Conservation (phyloP, 1,284 basidiomycete genomes). For the Rhodotorula glutinis region DNA sequence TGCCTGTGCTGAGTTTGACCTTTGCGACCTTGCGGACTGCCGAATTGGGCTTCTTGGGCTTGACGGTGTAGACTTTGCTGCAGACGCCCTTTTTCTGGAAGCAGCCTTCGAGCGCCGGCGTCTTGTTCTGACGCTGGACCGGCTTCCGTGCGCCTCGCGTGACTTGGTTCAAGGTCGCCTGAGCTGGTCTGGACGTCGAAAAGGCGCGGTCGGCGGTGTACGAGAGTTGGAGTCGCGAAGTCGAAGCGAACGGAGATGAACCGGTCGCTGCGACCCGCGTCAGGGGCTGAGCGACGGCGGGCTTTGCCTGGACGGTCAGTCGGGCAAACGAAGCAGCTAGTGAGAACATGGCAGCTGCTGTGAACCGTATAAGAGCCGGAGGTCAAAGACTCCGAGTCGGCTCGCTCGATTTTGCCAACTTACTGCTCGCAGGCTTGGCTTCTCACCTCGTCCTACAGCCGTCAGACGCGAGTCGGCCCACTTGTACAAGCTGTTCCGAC, state of each 20-base stretch:
- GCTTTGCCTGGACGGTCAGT: not conserved
- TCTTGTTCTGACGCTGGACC: slow-evolving; percentile 57
- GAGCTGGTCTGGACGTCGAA: slow-evolving; percentile 29
- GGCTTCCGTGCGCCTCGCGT: slow-evolving; percentile 51
- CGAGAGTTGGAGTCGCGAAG: slow-evolving; percentile 10
- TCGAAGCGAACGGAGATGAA: slow-evolving; percentile 14
- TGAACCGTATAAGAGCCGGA: too few relatives aligned
- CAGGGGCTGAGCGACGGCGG: not conserved
- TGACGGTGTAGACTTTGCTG: slow-evolving; percentile 73
- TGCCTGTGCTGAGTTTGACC: slow-evolving; percentile 87
- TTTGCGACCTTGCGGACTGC: slow-evolving; percentile 95
- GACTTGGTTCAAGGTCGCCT: slow-evolving; percentile 44
- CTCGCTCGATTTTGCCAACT: too few relatives aligned
- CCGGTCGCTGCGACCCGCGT: not conserved
- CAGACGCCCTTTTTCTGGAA: slow-evolving; percentile 89
- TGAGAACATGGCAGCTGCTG: not conserved
- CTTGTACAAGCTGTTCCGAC: too few relatives aligned
- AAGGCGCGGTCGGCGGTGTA: slow-evolving; percentile 11
- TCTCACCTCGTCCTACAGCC: too few relatives aligned
- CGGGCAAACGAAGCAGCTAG: not conserved
- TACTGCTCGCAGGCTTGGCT: too few relatives aligned
- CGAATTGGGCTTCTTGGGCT: slow-evolving; percentile 98
- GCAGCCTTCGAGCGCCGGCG: slow-evolving; percentile 68
- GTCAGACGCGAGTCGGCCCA: too few relatives aligned
- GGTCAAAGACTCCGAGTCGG: too few relatives aligned